phyloP scores from a whole-genome alignment of 495 filamentous ascomycete species.

The Penicillium maclennaniae region DNA sequence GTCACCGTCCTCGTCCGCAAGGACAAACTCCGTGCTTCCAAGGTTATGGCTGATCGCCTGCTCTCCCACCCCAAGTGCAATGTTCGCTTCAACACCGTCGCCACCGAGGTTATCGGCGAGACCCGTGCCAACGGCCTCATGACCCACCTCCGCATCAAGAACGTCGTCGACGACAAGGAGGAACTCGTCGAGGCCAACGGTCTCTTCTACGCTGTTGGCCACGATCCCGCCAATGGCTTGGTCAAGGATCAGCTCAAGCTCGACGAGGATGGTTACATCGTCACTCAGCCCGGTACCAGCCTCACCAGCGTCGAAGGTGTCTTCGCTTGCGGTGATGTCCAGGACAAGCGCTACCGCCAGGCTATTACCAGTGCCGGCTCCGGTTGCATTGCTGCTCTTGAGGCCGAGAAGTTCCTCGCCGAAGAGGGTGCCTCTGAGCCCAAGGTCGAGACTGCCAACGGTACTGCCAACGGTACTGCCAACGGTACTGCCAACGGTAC shows the following conservation, averaged over 20 bases:
- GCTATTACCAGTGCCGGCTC: constrained; percentile 96
- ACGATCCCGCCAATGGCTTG: constrained; percentile 85
- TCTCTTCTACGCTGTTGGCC: constrained; percentile 95
- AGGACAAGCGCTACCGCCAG: constrained; percentile 97
- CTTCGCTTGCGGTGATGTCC: constrained; percentile 95
- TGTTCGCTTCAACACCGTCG: constrained; percentile 79
- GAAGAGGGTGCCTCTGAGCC: constrained; percentile 60
- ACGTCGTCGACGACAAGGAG: constrained; percentile 70
- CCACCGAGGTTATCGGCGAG: constrained; percentile 78
- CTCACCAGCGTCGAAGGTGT: constrained; percentile 86
- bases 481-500: neutral
- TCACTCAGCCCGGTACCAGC: constrained; percentile 85
- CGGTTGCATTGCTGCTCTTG: constrained; percentile 90
- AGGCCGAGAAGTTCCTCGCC: constrained; percentile 86
- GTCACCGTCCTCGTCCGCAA: constrained; percentile 90
- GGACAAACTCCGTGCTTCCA: constrained; percentile 80
- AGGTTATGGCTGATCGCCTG: constrained; percentile 87
- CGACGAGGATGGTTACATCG: constrained; percentile 83
- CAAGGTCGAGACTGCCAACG: neutral
- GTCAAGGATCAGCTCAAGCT: constrained; percentile 84
- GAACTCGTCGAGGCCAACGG: constrained; percentile 85
- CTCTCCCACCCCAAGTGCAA: constrained; percentile 81
- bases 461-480: neutral
- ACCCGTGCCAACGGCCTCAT: constrained; percentile 70
- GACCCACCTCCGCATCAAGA: constrained; percentile 76